Evolutionary conservation across 345 rosid genomes (phyloP).

Genomic region (Litchi chinensis): DNA sequence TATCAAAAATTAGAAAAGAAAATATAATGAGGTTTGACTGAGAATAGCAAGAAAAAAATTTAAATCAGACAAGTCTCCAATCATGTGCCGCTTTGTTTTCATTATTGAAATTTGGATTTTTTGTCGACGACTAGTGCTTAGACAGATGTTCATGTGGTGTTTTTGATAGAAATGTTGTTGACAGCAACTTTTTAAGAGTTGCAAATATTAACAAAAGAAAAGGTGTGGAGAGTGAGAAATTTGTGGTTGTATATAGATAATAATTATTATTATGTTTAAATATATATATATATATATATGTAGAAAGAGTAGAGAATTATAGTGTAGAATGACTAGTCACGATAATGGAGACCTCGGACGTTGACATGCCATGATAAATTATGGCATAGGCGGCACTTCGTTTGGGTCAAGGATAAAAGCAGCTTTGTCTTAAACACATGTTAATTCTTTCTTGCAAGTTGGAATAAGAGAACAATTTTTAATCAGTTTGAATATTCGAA

Average conservation of each 20-base stretch:
- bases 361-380: neutral
- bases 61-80: conserved; percentile 19
- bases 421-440: too few species aligned
- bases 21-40: neutral
- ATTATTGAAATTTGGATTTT: conserved; percentile 28
- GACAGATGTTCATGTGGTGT: conserved; percentile 5
- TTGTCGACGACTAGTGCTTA: conserved; percentile 17
- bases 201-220: neutral
- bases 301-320: too few species aligned
- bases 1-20: conserved; percentile 2
- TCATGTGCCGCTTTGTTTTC: conserved; percentile 40
- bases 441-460: too few species aligned
- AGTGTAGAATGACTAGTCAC: neutral
- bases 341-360: neutral
- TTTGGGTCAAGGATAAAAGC: too few species aligned
- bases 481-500: too few species aligned
- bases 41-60: neutral
- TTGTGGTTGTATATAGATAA: neutral
- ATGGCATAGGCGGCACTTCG: neutral
- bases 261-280: too few species aligned
- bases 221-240: neutral
- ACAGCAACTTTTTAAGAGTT: neutral
- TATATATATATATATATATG: too few species aligned
- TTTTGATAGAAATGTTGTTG: neutral
- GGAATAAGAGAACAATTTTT: too few species aligned